Conservation (phyloP, 495 filamentous ascomycete genomes). For the Xylaria grammica region DNA sequence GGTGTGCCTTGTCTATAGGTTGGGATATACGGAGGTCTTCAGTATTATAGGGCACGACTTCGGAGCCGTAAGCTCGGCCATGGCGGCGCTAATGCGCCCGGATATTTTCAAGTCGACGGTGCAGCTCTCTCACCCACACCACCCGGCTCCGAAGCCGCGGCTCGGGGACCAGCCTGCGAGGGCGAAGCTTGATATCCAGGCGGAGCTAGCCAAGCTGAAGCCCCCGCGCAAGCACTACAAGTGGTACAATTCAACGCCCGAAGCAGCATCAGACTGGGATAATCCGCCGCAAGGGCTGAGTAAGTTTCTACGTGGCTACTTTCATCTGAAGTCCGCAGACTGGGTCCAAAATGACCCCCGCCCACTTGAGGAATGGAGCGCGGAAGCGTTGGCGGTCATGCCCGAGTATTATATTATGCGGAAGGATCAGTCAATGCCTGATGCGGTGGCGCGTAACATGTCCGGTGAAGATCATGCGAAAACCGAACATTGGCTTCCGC, state of each 20-base stretch:
- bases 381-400: constrained; percentile 59
- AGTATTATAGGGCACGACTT: constrained; percentile 73
- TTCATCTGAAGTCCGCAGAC: constrained; percentile 69
- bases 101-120: constrained; percentile 64
- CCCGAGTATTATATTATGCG: constrained; percentile 76
- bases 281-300: constrained; percentile 56
- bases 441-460: constrained; percentile 60
- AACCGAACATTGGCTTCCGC: constrained; percentile 57
- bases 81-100: constrained; percentile 65
- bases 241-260: constrained; percentile 67
- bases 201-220: constrained; percentile 56
- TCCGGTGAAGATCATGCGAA: constrained; percentile 44
- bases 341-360: constrained; percentile 61
- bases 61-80: constrained; percentile 62
- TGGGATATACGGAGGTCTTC: constrained; percentile 63
- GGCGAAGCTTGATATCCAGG: constrained; percentile 54
- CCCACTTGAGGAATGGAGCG: constrained; percentile 60
- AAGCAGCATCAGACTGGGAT: constrained; percentile 66
- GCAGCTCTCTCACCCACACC: constrained; percentile 55
- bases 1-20: constrained; percentile 62
- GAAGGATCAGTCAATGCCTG: constrained; percentile 60
- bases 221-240: constrained; percentile 70
- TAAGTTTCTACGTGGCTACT: constrained; percentile 67
- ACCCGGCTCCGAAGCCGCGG: constrained; percentile 28
- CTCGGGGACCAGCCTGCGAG: constrained; percentile 14